Evolutionary conservation across 345 rosid genomes (phyloP), one percentile per base, ranked within the genome.

Genomic region (Geranium rotundifolium): DNA sequence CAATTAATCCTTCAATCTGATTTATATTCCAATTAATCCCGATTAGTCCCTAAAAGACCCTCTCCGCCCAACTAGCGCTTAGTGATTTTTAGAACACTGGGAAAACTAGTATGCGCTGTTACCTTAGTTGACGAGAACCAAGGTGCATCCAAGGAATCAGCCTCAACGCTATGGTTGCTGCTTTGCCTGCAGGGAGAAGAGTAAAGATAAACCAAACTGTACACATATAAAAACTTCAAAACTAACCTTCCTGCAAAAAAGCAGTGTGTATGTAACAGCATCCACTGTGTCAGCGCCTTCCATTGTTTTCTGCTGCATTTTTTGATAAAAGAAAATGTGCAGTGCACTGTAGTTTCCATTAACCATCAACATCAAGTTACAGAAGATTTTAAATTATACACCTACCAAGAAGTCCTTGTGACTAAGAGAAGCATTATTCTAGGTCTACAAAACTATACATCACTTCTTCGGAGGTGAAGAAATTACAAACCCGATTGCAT

Each of bases 61-160:
- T n/a, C n/a, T n/a, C n/a, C n/a, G n/a, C n/a, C n/a, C n/a, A n/a
- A n/a, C n/a, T n/a, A n/a, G n/a, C n/a, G n/a, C n/a, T n/a, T n/a
- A n/a, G n/a, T n/a, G n/a, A n/a, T n/a, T n/a, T n/a, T n/a, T n/a
- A n/a, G n/a, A n/a, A n/a, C n/a, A n/a, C n/a, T n/a, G n/a, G 85
- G 80, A 62, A 75, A 76, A 70, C 66, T 73, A 0, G 77, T 73
- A 15, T 73, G 77, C 55, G 67, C 84, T 27, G 62, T 79, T 41
- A 88, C 96, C 14, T 64, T 90, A 55, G 85, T 95, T 3, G 97
- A 96, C 15, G 96, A 95, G 74, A 90, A 88, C 77, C 82, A 65
- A 75, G 99, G 97, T 70, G 97, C 92, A 1, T 71, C 74, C 31
- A 88, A 86, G 90, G 70, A 76, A 55, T 6, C 84, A 63, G 74